These are phyloP conservation scores for Agastache rugosa DNA, from an alignment of 257 asterid genomes.

Conservation along the genomic window DNA sequence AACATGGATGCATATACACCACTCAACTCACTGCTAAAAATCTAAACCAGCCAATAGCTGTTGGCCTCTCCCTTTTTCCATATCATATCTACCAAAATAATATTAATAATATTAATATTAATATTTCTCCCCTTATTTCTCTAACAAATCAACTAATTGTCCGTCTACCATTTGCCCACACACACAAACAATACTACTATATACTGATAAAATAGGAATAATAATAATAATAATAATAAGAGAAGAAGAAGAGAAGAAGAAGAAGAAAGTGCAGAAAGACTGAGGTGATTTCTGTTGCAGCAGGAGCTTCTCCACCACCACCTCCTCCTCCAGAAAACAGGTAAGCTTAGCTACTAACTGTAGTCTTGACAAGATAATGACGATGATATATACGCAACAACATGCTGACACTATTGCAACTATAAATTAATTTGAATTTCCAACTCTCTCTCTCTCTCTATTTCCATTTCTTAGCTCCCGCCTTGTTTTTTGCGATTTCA, in stretches of 20 bases:
- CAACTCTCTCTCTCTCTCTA: background rate
- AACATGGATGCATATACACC: constrained; percentile 48
- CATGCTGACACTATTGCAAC: background rate
- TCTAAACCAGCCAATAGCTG: constrained; percentile 64
- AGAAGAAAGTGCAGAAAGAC: background rate
- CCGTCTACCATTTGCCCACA: background rate
- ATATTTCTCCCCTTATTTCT: background rate
- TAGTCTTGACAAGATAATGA: background rate
- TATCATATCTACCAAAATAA: constrained; percentile 11
- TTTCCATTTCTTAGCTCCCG: background rate
- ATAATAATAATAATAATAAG: background rate
- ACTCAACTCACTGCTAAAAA: constrained; percentile 55
- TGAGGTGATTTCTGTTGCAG: background rate
- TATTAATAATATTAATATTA: background rate
- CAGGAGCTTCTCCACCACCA: background rate
- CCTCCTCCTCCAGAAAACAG: background rate
- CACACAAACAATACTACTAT: background rate
- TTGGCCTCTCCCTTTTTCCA: constrained; percentile 40
- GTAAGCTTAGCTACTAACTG: background rate
- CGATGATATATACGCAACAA: background rate
- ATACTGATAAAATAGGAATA: background rate
- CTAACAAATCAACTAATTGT: background rate
- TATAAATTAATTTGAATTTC: too few species aligned
- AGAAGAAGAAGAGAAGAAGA: too few species aligned
- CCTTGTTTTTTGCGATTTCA: constrained; percentile 15